A percentile compares a stretch with the other conserved stretches of the same genome.
phyloP scores from a whole-genome alignment of 345 rosid genomes.

The Eucalyptus pumila region DNA sequence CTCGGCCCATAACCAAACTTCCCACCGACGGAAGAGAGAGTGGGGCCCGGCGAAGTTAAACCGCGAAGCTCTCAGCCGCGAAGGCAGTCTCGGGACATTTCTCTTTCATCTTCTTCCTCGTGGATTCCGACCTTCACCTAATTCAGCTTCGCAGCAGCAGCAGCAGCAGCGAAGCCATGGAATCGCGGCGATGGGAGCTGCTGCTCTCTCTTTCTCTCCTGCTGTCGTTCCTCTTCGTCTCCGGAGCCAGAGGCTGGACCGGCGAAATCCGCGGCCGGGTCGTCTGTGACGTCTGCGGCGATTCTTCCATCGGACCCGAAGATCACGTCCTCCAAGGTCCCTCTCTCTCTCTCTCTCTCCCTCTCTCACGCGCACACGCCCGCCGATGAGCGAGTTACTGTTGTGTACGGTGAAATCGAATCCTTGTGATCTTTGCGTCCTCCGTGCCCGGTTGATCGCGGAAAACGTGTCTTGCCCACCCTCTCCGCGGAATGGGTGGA shows the following conservation, averaged over 20 bases:
- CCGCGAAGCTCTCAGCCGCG: neutral
- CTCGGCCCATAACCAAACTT: neutral
- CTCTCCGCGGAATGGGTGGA: neutral
- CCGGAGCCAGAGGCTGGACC: slow-evolving; percentile 65
- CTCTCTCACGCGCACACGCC: neutral
- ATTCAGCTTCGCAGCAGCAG: neutral
- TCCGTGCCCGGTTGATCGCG: neutral
- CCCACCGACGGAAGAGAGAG: neutral
- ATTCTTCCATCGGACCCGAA: slow-evolving; percentile 90
- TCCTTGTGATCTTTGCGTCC: neutral
- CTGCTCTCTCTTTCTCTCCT: slow-evolving; percentile 16
- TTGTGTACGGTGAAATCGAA: neutral
- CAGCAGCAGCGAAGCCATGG: slow-evolving; percentile 14
- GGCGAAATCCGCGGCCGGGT: slow-evolving; percentile 92
- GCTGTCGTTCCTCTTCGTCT: neutral
- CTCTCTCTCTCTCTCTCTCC: neutral
- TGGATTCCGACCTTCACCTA: neutral
- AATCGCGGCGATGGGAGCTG: slow-evolving; percentile 11
- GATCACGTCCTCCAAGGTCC: slow-evolving; percentile 86
- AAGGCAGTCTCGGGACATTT: neutral
- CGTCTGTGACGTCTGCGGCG: slow-evolving; percentile 85
- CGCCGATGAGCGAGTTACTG: neutral
- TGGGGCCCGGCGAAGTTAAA: neutral
- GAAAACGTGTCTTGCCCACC: neutral
- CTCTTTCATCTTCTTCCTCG: neutral